Evolutionary conservation across 2,329 filamentous ascomycete genomes (phyloP).

Genomic region (Ophiocordyceps camponoti-leonardi): DNA sequence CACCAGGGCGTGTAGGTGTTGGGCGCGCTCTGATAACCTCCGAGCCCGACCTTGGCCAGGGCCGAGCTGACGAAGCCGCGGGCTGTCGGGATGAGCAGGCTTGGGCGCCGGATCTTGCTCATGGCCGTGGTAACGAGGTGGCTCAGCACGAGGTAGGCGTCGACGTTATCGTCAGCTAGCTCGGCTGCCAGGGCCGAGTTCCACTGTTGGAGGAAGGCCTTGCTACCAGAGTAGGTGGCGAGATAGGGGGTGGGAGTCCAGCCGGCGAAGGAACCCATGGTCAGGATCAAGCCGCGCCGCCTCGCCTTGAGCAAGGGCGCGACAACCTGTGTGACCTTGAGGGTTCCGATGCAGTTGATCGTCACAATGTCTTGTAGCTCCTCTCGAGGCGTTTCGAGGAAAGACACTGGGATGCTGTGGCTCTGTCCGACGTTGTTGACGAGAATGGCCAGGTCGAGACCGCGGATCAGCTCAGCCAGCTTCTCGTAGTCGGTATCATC

Average conservation of each 20-base stretch:
- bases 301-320: constrained; percentile 72
- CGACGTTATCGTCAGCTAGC: constrained; percentile 61
- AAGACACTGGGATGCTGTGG: constrained; percentile 83
- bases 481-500: constrained; percentile 63
- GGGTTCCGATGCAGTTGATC: constrained; percentile 85
- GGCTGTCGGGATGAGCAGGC: constrained; percentile 61
- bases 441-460: constrained; percentile 68
- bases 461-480: constrained; percentile 49
- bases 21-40: constrained; percentile 60
- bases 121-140: constrained; percentile 93
- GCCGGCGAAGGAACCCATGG: constrained; percentile 93
- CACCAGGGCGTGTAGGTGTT: constrained; percentile 87
- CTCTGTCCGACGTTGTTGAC: constrained; percentile 96
- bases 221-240: constrained; percentile 93
- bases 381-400: constrained; percentile 58
- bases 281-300: constrained; percentile 77
- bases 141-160: constrained; percentile 80
- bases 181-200: constrained; percentile 73
- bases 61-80: constrained; percentile 66
- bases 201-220: constrained; percentile 97
- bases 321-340: constrained; percentile 73
- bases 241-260: constrained; percentile 82
- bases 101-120: constrained; percentile 81
- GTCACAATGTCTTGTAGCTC: constrained; percentile 85
- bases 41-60: constrained; percentile 65